Evolutionary conservation across 768 basidiomycete species (phyloP).

Genomic region (Lentinus tigrinus): DNA sequence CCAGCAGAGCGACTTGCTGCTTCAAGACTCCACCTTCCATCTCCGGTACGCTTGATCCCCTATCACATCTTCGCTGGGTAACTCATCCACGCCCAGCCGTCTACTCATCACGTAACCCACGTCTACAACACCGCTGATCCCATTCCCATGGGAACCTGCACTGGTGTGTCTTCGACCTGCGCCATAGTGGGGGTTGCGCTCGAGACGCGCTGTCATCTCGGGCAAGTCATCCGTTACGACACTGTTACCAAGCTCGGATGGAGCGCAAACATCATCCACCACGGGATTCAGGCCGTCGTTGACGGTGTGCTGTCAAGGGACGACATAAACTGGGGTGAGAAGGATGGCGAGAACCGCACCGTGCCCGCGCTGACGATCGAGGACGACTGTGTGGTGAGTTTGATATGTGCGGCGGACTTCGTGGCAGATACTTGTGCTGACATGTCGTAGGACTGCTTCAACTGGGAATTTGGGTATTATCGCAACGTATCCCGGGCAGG

Average conservation of each 20-base stretch:
- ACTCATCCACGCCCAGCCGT: constrained; percentile 45
- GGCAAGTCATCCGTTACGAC: constrained; percentile 80
- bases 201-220: constrained; percentile 85
- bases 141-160: constrained; percentile 84
- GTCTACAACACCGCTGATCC: constrained; percentile 95
- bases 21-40: constrained; percentile 77
- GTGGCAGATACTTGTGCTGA: background rate
- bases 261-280: constrained; percentile 72
- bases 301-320: constrained; percentile 59
- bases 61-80: background rate
- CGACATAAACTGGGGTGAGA: constrained; percentile 21
- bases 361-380: constrained; percentile 53
- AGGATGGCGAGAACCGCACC: constrained; percentile 29
- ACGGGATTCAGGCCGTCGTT: constrained; percentile 68
- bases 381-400: constrained; percentile 61
- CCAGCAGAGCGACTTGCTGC: constrained; percentile 53
- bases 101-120: constrained; percentile 76
- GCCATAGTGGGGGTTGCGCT: constrained; percentile 84
- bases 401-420: background rate
- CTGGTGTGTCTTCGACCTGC: constrained; percentile 73
- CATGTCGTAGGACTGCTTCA: constrained; percentile 60
- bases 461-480: constrained; percentile 64
- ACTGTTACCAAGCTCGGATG: constrained; percentile 80
- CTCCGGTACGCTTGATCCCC: constrained; percentile 54
- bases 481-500: constrained; percentile 16